Conservation (phyloP, 768 basidiomycete species). For the Tricholoma hemisulphureum region DNA sequence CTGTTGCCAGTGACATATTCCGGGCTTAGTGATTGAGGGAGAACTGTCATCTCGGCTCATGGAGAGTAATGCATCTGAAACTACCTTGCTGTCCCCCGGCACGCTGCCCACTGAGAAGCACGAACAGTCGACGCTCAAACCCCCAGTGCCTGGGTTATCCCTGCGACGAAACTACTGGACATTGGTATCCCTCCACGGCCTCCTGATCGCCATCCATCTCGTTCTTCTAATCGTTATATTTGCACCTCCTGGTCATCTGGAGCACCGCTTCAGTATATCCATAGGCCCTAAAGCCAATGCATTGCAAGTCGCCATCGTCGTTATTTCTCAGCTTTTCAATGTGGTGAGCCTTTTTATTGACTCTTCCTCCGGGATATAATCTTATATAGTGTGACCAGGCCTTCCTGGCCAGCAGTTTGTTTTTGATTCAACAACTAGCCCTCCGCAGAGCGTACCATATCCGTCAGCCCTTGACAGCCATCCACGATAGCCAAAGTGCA, state of each 20-base stretch:
- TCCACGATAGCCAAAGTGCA: not conserved
- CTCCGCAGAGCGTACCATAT: not conserved
- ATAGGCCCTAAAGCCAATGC: not conserved
- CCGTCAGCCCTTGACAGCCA: not conserved
- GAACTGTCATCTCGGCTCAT: no score
- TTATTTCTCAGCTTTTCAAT: not conserved
- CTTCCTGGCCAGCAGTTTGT: not conserved
- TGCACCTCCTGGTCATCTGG: not conserved
- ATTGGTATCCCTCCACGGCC: not conserved
- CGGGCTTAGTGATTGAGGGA: no score
- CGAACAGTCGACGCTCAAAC: no score
- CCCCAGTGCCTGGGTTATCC: no score
- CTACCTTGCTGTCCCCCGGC: no score
- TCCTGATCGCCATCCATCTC: not conserved
- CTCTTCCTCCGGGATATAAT: not conserved
- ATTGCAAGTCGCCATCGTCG: not conserved
- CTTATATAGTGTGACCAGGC: not conserved
- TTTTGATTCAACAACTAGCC: not conserved
- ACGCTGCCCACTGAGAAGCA: no score
- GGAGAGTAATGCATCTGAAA: no score
- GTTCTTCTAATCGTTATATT: not conserved
- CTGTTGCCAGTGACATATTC: no score
- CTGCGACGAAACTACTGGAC: not conserved
- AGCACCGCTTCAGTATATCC: not conserved
- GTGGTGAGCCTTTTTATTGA: not conserved